phyloP scores from a whole-genome alignment of 108 stramenopile genomes.

The Schizochytrium sp. region DNA sequence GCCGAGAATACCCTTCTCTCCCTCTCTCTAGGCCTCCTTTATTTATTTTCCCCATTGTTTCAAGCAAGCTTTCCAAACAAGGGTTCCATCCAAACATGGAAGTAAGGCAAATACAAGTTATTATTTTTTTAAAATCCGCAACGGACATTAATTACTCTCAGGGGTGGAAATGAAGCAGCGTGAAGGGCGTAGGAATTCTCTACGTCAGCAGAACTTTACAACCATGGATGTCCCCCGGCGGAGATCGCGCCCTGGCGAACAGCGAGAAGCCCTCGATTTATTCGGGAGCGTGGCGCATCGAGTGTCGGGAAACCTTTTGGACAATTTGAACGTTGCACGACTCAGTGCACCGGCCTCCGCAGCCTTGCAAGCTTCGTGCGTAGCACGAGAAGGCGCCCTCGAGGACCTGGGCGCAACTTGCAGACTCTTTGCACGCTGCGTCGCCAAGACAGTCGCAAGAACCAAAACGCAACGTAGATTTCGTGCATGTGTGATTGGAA shows the following conservation, averaged over 20 bases:
- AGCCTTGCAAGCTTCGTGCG: neutral
- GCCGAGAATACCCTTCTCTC: too few relatives aligned
- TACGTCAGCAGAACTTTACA: neutral
- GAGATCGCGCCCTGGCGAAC: too few relatives aligned
- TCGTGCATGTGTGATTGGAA: neutral
- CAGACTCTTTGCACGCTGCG: neutral
- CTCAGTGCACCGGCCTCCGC: neutral
- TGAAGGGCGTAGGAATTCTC: too few relatives aligned
- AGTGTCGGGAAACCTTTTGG: neutral
- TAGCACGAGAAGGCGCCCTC: neutral
- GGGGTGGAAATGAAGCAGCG: too few relatives aligned
- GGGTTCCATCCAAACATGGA: too few relatives aligned
- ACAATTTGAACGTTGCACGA: neutral
- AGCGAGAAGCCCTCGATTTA: neutral
- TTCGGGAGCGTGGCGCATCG: neutral
- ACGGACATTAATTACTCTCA: too few relatives aligned
- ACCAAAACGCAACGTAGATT: neutral
- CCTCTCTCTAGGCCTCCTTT: too few relatives aligned
- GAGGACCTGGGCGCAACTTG: neutral
- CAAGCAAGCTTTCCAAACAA: too few relatives aligned
- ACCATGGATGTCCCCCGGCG: neutral
- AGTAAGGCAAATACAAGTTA: too few relatives aligned
- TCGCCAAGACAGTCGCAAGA: neutral
- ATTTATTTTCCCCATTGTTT: too few relatives aligned
- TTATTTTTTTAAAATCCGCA: too few relatives aligned